Evolutionary conservation across 192 early-diverging fungal genomes (phyloP), one percentile per base, ranked within the genome.

Genomic region (Entomortierella beljakovae): DNA sequence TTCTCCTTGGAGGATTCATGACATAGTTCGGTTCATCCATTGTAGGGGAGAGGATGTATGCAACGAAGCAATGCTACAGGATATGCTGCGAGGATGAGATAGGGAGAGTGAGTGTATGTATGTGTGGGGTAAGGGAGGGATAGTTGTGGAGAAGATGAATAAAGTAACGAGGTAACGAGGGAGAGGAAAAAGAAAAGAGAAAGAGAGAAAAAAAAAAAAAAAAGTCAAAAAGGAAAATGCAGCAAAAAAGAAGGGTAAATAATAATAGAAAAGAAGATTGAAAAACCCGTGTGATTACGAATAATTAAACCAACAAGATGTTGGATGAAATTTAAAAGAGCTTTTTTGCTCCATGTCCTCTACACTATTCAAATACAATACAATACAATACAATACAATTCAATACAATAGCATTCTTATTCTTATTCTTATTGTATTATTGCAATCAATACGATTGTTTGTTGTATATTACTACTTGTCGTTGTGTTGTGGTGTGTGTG

Each of bases 1-100:
- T 62, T 25, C 61, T 37, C 20, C 75, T 61, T 6, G 75, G 70
- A 9, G 75, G 75, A 42, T 79, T 79, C 49, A 65, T 70, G 49
- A 32, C 28, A 20, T 40, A 8, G 4, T 35, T n/a, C 22, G 68
- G 23, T 54, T 53, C 48, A 25, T 16, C 26, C 67, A 40, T 60
- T 16, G 16, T 32, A 10, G 55, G n/a, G 33, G 25, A 49, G 55
- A 23, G 22, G 11, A 16, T 20, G 20, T 20, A 22, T 5, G 22
- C 20, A 9, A 6, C 9, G 29, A 35, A 18, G 52, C n/a, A n/a
- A n/a, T n/a, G n/a, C n/a, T n/a, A n/a, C n/a, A n/a, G n/a, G n/a
- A n/a, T n/a, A n/a, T n/a, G n/a, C n/a, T n/a, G 32, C 1, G 62
- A 48, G 15, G 9, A 20, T 43, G 37, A 13, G 37, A 38, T 6